Evolutionary conservation across 805 yeast species (phyloP), one percentile per base, ranked within the genome.

Genomic region (Nakazawaea wickerhamii): DNA sequence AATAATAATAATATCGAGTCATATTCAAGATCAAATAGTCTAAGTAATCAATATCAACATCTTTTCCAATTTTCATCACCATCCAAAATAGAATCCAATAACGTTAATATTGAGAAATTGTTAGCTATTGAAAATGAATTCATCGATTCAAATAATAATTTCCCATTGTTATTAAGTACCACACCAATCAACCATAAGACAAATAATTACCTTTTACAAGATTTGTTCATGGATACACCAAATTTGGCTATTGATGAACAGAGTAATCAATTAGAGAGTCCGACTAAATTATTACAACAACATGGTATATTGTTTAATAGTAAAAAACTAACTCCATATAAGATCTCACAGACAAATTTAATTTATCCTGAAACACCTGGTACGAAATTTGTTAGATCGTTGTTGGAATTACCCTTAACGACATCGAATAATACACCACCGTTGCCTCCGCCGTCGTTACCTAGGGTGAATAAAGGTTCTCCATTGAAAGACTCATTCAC

Each of bases 331-430:
- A 37, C 45, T 4, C 45, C 41, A 15, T 38, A 32, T 27, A 37
- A 38, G 9, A 22, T 36, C 14, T 27, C 28, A 17, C 43, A 34
- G 9, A 37, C 19, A n/a, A 39, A 23, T 8, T 5, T 41, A 4
- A 9, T 40, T 17, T 41, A 36, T 25, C 46, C 46, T 19, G 46
- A 43, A 14, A 43, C 46, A n/a, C 46, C 46, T 8, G 46, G 46
- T 4, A 38, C 43, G 5, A 43, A 43, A 25, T 38, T 43, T 28
- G 40, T 43, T 15, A 38, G 27, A 34, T 43, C 46, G 9, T 30
- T 43, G 5, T 34, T 43, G n/a, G 46, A 43, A 34, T 35, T 43
- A 17, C 46, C 46, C 1, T 32, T 33, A 5, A 43, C 35, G 13
- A 33, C 34, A 14, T n/a, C n/a, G n/a, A n/a, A n/a, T n/a, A n/a